These are phyloP conservation scores for Suillus subalutaceus DNA, from an alignment of 768 basidiomycete species.

Conservation along the genomic window DNA sequence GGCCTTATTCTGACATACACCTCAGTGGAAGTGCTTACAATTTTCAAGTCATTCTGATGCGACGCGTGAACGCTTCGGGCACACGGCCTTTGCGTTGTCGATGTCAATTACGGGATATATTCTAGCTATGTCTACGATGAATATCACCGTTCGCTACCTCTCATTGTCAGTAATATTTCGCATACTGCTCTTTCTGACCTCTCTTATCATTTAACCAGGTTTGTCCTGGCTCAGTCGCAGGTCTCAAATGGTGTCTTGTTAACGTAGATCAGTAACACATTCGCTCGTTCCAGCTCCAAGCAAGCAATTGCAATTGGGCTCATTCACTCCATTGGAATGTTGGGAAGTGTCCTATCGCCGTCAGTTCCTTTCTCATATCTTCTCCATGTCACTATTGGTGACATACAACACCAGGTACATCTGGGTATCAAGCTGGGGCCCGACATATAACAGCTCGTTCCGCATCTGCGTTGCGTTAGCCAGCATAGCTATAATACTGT, in stretches of 20 bases:
- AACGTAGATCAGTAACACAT: constrained; percentile 50
- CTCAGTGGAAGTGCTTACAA: constrained; percentile 1
- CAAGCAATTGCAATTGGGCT: constrained; percentile 46
- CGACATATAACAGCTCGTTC: constrained; percentile 66
- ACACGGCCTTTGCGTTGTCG: constrained; percentile 53
- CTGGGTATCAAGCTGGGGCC: constrained; percentile 69
- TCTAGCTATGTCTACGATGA: constrained; percentile 63
- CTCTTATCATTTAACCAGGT: constrained; percentile 41
- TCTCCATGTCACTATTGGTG: constrained; percentile 8
- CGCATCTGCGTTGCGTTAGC: constrained; percentile 66
- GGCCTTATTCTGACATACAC: not conserved
- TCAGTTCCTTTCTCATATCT: constrained; percentile 10
- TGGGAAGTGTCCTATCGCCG: constrained; percentile 11
- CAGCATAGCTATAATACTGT: constrained; percentile 37
- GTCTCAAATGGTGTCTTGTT: constrained; percentile 65
- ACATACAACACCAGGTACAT: constrained; percentile 44
- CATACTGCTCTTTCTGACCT: constrained; percentile 53
- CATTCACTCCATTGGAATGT: constrained; percentile 6
- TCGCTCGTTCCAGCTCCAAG: constrained; percentile 78
- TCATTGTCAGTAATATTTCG: constrained; percentile 50
- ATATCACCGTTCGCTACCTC: constrained; percentile 55
- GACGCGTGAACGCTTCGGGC: constrained; percentile 67
- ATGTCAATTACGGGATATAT: constrained; percentile 66
- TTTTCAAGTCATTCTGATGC: constrained; percentile 64
- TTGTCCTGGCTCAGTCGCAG: constrained; percentile 72